These are phyloP conservation scores for Hamamelis virginiana DNA, from an alignment of 164 flowering plant species.

Conservation along the genomic window DNA sequence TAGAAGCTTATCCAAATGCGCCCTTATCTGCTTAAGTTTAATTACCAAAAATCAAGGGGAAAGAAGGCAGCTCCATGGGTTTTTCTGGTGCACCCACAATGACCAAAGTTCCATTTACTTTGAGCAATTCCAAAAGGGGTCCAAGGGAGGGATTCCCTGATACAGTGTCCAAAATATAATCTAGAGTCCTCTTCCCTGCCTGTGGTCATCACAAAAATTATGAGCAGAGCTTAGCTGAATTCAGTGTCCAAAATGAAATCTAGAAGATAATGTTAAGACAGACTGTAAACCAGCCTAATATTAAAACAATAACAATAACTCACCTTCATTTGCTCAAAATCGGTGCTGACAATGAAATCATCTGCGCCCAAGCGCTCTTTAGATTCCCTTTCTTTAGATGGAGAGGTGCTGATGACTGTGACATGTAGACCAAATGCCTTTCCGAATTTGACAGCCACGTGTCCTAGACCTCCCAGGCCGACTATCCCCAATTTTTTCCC, in stretches of 20 bases:
- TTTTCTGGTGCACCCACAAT: slow-evolving; percentile 69
- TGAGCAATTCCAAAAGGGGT: slow-evolving; percentile 49
- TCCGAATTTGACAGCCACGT: slow-evolving; percentile 69
- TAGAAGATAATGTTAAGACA: too few species aligned
- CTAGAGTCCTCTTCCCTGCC: slow-evolving; percentile 48
- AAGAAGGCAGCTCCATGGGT: slow-evolving; percentile 62
- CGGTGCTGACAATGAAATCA: slow-evolving; percentile 60
- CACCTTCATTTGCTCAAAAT: slow-evolving; percentile 59
- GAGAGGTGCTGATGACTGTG: slow-evolving; percentile 77
- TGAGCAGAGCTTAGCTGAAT: too few species aligned
- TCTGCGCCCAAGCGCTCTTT: slow-evolving; percentile 60
- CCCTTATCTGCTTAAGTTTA: too few species aligned
- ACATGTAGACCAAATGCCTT: slow-evolving; percentile 82
- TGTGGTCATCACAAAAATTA: slow-evolving; percentile 17
- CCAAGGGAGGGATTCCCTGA: slow-evolving; percentile 57
- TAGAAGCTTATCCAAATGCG: too few species aligned
- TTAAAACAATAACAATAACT: too few species aligned
- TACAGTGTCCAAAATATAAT: slow-evolving; percentile 61
- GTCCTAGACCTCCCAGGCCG: slow-evolving; percentile 83
- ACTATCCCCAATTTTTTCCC: slow-evolving; percentile 65
- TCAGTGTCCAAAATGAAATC: too few species aligned
- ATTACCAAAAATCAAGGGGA: slow-evolving; percentile 61
- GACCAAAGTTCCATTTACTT: slow-evolving; percentile 53
- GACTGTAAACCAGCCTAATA: too few species aligned
- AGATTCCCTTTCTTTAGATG: slow-evolving; percentile 67